These are phyloP conservation scores for Diphasiastrum complanatum DNA, from an alignment of 83 land plant species.

Conservation along the genomic window DNA sequence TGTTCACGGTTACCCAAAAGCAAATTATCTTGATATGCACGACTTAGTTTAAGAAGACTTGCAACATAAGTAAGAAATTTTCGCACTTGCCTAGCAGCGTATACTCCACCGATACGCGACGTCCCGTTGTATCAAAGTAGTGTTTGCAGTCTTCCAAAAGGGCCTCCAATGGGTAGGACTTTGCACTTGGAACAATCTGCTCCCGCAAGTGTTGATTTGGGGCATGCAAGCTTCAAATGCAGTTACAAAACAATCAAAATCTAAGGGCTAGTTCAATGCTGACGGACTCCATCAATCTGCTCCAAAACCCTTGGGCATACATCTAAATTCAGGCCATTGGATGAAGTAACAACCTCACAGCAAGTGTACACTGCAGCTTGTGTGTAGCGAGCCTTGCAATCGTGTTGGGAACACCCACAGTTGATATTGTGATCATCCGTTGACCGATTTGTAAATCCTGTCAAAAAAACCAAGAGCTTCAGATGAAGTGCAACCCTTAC, in stretches of 20 bases:
- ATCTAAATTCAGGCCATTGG: not conserved
- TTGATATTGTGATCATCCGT: conserved; percentile 97
- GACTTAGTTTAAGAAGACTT: not conserved
- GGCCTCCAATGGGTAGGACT: conserved; percentile 83
- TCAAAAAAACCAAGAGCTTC: not conserved
- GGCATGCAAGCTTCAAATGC: conserved; percentile 73
- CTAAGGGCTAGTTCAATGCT: not conserved
- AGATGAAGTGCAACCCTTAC: not conserved
- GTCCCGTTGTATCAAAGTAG: conserved; percentile 66
- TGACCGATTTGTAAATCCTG: conserved; percentile 93
- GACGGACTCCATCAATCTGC: not conserved
- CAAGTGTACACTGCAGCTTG: conserved; percentile 92
- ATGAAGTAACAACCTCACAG: conserved; percentile 50
- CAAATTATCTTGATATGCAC: conserved; percentile 1
- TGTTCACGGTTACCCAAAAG: conserved; percentile 11
- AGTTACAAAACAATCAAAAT: not conserved
- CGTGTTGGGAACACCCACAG: conserved; percentile 97
- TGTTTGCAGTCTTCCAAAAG: conserved; percentile 78
- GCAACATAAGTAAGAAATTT: not conserved
- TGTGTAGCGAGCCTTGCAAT: conserved; percentile 72
- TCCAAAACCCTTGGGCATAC: not conserved
- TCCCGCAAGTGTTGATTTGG: conserved; percentile 88
- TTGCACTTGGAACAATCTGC: conserved; percentile 91
- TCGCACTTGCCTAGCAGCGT: conserved; percentile 75
- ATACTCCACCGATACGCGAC: conserved; percentile 91